These are phyloP conservation scores for Penstemon newberryi DNA, from an alignment of 257 asterid genomes.

Conservation along the genomic window DNA sequence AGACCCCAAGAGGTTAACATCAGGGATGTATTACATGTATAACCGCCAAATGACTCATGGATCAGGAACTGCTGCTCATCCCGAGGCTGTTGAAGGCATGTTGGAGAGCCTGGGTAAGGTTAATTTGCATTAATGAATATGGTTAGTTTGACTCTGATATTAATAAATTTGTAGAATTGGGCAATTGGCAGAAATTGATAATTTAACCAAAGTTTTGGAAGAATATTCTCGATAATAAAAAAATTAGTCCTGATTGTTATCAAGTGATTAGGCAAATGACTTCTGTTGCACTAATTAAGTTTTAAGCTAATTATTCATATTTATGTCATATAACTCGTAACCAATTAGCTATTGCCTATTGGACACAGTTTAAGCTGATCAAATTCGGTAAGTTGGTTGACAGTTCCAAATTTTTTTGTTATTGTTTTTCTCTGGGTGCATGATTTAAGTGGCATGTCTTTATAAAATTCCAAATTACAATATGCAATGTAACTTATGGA, in stretches of 20 bases:
- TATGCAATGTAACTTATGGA: background rate
- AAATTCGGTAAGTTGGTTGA: background rate
- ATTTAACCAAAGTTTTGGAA: constrained; percentile 8
- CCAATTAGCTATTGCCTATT: background rate
- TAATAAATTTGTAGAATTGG: constrained; percentile 1
- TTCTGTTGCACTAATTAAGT: background rate
- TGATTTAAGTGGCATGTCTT: background rate
- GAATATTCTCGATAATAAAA: background rate
- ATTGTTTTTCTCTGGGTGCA: background rate
- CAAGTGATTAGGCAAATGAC: constrained; percentile 8
- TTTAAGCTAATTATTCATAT: background rate
- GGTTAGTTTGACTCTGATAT: constrained; percentile 1
- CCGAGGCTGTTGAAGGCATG: constrained; percentile 62
- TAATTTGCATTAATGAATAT: constrained; percentile 7
- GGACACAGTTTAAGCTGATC: constrained; percentile 7
- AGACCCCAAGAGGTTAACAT: constrained; percentile 63
- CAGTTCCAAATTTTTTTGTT: background rate
- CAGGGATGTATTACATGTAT: constrained; percentile 60
- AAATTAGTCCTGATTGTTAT: background rate
- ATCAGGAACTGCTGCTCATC: constrained; percentile 45
- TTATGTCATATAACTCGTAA: background rate
- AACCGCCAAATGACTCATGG: constrained; percentile 44
- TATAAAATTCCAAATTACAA: background rate
- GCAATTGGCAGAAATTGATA: background rate
- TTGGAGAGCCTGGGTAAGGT: constrained; percentile 60